Evolutionary conservation across 1,284 basidiomycete genomes (phyloP), one percentile per base, ranked within the genome.

Genomic region (Irpex lacteus): DNA sequence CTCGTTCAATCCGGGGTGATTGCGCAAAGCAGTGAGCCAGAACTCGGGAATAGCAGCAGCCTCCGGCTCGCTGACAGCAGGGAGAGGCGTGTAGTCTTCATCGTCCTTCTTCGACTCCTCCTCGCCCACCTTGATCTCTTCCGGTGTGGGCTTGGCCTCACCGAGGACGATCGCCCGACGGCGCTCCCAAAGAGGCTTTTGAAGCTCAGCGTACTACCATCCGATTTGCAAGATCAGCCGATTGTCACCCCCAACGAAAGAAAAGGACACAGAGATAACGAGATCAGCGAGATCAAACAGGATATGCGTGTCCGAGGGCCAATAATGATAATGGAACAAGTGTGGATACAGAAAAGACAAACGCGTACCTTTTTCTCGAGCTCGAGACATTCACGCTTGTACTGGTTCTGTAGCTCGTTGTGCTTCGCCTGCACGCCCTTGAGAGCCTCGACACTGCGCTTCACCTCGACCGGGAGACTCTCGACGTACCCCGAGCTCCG

Each of bases 11-110:
- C 88, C 94, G 65, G 91, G 78, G 77, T 98, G 95, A 79, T 98
- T 98, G 72, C 94, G 90, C 68, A 98, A 85, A 1, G 95, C 95
- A 1, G 97, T 98, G 71, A 98, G 89, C 97, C 97, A 99, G 84
- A 98, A 98, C 74, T 98, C 91, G 66, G 96, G 94, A 72, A 99
- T 95, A 68, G 91, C 91, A 68, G 82, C 79, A 3, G 80, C 68
- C 73, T 71, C 73, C 74, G 53, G 62, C 67, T 60, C 66, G 58
- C 77, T 62, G 62, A 85, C 84, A 67, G 81, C 81, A 63, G 86
- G 78, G 11, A 90, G 77, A 32, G 85, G 80, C 37, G 78, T 79
- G 76, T 90, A 89, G 0, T 86, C 83, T 5, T 86, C 83, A 69
- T 91, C 84, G 61, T 91, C 89, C 71, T 92, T 87, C 67, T 84